Evolutionary conservation across 2,329 filamentous ascomycete species (phyloP), one percentile per base, ranked within the genome.

Genomic region (Ceratocystis destructans): DNA sequence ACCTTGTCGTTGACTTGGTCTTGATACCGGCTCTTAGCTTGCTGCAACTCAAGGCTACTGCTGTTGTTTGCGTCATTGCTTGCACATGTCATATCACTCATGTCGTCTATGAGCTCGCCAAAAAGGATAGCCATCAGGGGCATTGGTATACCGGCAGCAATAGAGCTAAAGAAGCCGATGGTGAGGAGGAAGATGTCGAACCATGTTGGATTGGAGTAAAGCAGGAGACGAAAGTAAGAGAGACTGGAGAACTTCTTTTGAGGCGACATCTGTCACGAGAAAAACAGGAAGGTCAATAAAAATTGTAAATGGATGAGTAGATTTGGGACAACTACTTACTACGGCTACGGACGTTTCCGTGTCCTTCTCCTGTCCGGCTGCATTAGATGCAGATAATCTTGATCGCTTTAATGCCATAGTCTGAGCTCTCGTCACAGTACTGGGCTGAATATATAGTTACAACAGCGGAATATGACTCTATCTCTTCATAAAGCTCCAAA

Each of bases 41-140:
- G 31, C 8, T 59, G 55, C 17, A 59, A 31, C 15, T 59, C 55
- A 6, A 25, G 17, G 17, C 50, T 44, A 45, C n/a, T 22, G n/a
- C 28, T 61, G n/a, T 69, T 61, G 41, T 8, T 20, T 17, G 67
- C 48, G 44, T 45, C 45, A 12, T 74, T 72, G 61, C 72, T 70
- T 5, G 74, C 75, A 72, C 83, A 85, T n/a, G 81, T 80, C 22
- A 81, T 80, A 12, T 75, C 73, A 71, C 85, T 86, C 71, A 87
- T 77, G 68, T 82, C 77, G 71, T 87, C 82, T 69, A 87, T 77
- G 5, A 87, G 79, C 73, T 85, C 76, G 66, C 84, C 83, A 70
- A 87, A 87, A 64, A 87, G 76, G 68, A 87, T 82, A 64, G 82
- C 84, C 71, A 87, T 81, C 22, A 87, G 75, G 15, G 84, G 84